These are phyloP conservation scores for Termitomyces sp. DNA, from an alignment of 768 basidiomycete genomes.

Conservation along the genomic window DNA sequence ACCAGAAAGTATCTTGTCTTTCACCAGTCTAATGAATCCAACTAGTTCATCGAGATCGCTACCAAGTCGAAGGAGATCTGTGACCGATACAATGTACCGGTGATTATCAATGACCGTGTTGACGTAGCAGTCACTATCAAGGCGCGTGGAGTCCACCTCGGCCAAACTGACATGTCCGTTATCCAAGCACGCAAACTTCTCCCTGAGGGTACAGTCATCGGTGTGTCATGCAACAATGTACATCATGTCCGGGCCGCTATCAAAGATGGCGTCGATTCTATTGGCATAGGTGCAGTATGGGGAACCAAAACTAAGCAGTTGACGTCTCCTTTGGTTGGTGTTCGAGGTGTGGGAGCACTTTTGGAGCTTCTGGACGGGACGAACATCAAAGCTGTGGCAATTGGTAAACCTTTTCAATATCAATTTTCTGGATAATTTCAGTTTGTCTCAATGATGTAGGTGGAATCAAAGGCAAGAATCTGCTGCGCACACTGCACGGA, in stretches of 20 bases:
- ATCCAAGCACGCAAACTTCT: conserved; percentile 60
- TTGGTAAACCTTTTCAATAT: conserved; percentile 49
- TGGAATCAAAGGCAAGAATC: conserved; percentile 78
- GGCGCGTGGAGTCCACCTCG: conserved; percentile 81
- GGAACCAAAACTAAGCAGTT: conserved; percentile 75
- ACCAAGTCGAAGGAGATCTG: conserved; percentile 63
- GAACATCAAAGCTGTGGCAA: conserved; percentile 69
- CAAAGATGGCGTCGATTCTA: conserved; percentile 68
- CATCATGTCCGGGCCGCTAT: conserved; percentile 61
- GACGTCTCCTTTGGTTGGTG: conserved; percentile 58
- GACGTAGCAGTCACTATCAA: conserved; percentile 80
- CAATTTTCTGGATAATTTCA: not conserved
- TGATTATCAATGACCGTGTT: conserved; percentile 84
- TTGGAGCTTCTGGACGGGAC: conserved; percentile 61
- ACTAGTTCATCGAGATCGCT: conserved; percentile 76
- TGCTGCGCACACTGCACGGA: conserved; percentile 71
- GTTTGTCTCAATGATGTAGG: conserved; percentile 36
- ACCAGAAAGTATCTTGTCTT: not conserved
- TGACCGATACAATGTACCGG: conserved; percentile 68
- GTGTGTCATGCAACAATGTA: conserved; percentile 69
- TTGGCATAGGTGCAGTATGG: conserved; percentile 86
- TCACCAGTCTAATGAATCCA: not conserved
- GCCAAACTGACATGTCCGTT: conserved; percentile 82
- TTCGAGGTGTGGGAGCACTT: conserved; percentile 64
- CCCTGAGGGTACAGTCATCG: conserved; percentile 66